phyloP scores from a whole-genome alignment of 2,329 filamentous ascomycete species.

The Sarocladiaceae sp. region DNA sequence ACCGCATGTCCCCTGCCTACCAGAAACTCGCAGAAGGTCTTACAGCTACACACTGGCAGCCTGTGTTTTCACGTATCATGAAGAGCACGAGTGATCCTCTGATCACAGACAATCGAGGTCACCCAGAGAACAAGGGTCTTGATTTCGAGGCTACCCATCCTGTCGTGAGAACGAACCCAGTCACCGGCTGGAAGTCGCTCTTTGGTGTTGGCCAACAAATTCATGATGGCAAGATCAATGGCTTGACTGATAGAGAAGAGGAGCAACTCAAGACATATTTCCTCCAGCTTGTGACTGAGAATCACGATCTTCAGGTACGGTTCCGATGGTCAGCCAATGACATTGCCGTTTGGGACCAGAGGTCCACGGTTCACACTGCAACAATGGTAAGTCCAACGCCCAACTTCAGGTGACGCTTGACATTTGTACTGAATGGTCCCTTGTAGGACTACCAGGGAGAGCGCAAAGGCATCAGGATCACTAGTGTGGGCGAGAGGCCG shows the following conservation, averaged over 20 bases:
- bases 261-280: slow-evolving; percentile 37
- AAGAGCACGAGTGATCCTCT: slow-evolving; percentile 11
- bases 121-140: slow-evolving; percentile 40
- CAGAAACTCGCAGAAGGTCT: slow-evolving; percentile 48
- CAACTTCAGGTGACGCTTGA: neutral
- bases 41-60: slow-evolving; percentile 40
- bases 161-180: slow-evolving; percentile 56
- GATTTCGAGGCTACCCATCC: slow-evolving; percentile 48
- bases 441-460: slow-evolving; percentile 48
- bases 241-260: slow-evolving; percentile 37
- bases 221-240: slow-evolving; percentile 33
- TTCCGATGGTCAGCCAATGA: slow-evolving; percentile 42
- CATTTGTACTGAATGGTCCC: too few species aligned
- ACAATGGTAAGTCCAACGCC: slow-evolving; percentile 36
- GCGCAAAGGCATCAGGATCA: slow-evolving; percentile 46
- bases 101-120: slow-evolving; percentile 23
- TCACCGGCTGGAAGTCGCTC: slow-evolving; percentile 55
- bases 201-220: slow-evolving; percentile 39
- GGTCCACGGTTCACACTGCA: slow-evolving; percentile 53
- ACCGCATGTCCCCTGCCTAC: slow-evolving; percentile 46
- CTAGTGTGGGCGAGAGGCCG: slow-evolving; percentile 51
- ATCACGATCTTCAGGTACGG: slow-evolving; percentile 45
- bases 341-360: slow-evolving; percentile 58
- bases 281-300: slow-evolving; percentile 35
- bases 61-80: slow-evolving; percentile 27